Conservation (phyloP, 2,329 filamentous ascomycete genomes). For the Beauveria australis region DNA sequence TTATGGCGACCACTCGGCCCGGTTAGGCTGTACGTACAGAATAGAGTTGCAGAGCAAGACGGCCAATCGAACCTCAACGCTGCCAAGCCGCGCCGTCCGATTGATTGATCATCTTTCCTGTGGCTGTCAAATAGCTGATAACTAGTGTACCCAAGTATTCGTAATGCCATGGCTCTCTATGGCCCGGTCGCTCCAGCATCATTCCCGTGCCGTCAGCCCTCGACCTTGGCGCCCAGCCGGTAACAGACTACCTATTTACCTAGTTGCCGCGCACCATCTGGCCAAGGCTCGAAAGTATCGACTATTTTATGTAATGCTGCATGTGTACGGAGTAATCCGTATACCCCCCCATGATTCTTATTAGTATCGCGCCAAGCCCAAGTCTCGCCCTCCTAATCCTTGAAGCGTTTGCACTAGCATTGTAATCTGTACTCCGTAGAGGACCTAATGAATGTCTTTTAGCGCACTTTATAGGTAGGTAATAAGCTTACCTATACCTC, state of each 20-base stretch:
- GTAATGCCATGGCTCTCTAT: background rate
- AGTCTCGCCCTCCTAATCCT: background rate
- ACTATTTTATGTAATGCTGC: too few species aligned
- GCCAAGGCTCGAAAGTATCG: background rate
- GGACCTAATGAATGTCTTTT: too few species aligned
- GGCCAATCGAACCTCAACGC: background rate
- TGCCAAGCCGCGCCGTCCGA: background rate
- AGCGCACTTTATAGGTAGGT: too few species aligned
- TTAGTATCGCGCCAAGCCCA: background rate
- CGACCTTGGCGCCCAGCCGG: constrained; percentile 6
- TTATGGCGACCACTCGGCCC: too few species aligned
- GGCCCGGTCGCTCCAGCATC: background rate
- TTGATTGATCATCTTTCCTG: background rate
- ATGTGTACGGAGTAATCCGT: too few species aligned
- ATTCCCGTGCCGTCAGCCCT: background rate
- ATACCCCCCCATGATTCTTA: too few species aligned
- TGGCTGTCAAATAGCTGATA: background rate
- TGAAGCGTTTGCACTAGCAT: too few species aligned
- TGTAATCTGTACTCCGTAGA: too few species aligned
- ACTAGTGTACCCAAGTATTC: background rate
- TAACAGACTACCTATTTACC: background rate
- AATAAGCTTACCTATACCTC: too few species aligned
- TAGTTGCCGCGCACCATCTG: background rate
- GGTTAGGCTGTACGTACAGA: too few species aligned
- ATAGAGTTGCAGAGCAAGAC: background rate